Conservation (phyloP, 139 green algal genomes). For the Chlamydomonas schloesseri region DNA sequence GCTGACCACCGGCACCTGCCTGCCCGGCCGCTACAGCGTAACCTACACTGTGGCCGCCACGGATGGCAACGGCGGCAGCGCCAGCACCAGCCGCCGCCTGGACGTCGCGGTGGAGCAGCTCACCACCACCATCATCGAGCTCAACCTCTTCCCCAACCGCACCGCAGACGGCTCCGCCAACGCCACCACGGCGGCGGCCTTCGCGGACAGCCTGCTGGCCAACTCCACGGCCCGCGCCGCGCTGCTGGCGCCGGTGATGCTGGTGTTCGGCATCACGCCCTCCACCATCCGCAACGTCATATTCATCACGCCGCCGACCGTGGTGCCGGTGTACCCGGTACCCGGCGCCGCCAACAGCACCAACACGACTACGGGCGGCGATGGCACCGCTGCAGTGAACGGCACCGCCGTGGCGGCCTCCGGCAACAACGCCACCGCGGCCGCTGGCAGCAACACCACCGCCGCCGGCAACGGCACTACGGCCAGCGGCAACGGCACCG, state of each 20-base stretch:
- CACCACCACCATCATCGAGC: neutral
- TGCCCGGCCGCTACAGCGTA: slow-evolving; percentile 17
- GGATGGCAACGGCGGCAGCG: neutral
- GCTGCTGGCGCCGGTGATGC: neutral
- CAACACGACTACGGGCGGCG: too few species aligned
- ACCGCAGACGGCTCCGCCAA: slow-evolving; percentile 3
- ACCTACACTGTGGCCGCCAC: neutral
- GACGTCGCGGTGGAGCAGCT: slow-evolving; percentile 26
- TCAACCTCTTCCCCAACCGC: slow-evolving; percentile 16
- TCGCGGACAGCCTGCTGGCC: neutral
- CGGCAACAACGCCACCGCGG: neutral
- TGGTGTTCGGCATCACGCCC: neutral
- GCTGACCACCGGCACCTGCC: neutral
- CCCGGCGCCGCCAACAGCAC: too few species aligned
- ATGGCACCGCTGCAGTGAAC: neutral
- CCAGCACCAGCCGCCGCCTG: neutral
- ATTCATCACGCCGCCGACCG: neutral
- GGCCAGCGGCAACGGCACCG: too few species aligned
- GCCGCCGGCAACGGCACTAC: too few species aligned
- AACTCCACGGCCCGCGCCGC: neutral
- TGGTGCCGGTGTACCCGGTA: neutral
- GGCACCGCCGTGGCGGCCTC: too few species aligned
- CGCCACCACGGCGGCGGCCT: neutral
- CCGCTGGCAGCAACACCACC: neutral
- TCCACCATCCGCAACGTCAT: neutral